Percentiles rank a stretch among this genome's conserved stretches.
Evolutionary conservation across 1,139 yeast species (phyloP).

Genomic region (Scheffersomyces titani): DNA sequence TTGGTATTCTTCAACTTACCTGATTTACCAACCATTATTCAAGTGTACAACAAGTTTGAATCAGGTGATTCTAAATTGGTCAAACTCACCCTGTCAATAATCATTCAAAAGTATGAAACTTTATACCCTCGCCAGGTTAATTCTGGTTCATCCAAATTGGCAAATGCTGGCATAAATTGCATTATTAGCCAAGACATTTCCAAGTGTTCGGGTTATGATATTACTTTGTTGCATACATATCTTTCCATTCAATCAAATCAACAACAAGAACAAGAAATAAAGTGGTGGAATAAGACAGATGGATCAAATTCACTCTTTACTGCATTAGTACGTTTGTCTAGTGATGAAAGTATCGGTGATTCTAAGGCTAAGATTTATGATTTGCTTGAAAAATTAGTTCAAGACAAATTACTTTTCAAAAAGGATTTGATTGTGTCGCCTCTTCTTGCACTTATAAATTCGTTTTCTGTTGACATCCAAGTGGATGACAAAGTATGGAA

Average conservation of each 20-base stretch:
- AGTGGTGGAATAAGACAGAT: conserved; percentile 68
- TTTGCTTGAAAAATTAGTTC: conserved; percentile 24
- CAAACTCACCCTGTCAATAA: conserved; percentile 26
- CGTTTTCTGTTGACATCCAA: conserved; percentile 24
- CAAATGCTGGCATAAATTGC: conserved; percentile 20
- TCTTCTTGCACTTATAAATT: conserved; percentile 39
- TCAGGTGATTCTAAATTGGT: conserved; percentile 17
- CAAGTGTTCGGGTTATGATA: conserved; percentile 47
- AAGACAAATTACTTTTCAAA: conserved; percentile 44
- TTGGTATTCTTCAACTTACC: conserved; percentile 32
- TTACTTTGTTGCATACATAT: conserved; percentile 52
- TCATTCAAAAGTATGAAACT: conserved; percentile 23
- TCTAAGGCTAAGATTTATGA: conserved; percentile 34
- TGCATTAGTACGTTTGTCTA: conserved; percentile 52
- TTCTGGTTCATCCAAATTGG: conserved; percentile 15
- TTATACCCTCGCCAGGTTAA: conserved; percentile 18
- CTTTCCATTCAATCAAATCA: conserved; percentile 41
- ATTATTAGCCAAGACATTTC: conserved; percentile 17
- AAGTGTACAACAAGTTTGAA: conserved; percentile 13
- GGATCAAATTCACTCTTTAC: conserved; percentile 57
- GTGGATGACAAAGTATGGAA: conserved; percentile 41
- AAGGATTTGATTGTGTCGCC: conserved; percentile 47
- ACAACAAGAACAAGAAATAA: conserved; percentile 35
- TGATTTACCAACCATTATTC: conserved; percentile 23
- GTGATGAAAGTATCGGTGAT: conserved; percentile 24